Evolutionary conservation across 805 yeast species (phyloP), one percentile per base, ranked within the genome.

Genomic region (Wickerhamomyces subpelliculosus): DNA sequence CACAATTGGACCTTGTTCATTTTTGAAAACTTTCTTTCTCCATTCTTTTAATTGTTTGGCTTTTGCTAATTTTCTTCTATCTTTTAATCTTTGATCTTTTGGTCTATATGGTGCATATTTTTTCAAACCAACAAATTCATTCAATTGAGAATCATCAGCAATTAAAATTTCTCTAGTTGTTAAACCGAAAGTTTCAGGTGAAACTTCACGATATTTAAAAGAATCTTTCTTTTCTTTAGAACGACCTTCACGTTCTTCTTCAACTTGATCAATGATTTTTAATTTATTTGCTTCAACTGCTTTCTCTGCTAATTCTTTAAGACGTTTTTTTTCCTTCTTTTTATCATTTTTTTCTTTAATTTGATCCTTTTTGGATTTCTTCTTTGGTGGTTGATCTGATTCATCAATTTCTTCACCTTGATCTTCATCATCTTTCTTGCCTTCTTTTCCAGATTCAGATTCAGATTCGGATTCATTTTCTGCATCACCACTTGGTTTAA

Each of bases 61-160:
- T 70, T 90, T 93, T 27, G 88, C 78, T 41, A 74, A 83, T 64
- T 86, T 85, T 56, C 94, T 73, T 61, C 78, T 83, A 59, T 93
- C 98, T 55, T 81, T 86, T 48, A 68, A 62, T 46, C 78, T 70
- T 46, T 72, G 68, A 42, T 84, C 94, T 46, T 74, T 74, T 19
- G 86, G 77, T 58, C 96, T 78, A 59, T 85, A 93, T 22, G 97
- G 90, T 0, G 97, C 97, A 48, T 93, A 78, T 60, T 89, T 89
- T 67, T 90, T 90, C 51, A 93, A 65, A 18, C 96, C 93, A 41
- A 88, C 80, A 52, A 71, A 88, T 40, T 80, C 82, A 61, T 93
- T 93, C 60, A 93, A 69, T 35, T 82, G 84, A 43, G 73, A 70
- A 58, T 93, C 98, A 54, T 85, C 90, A 12, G 98, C 98, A 41